phyloP scores from a whole-genome alignment of 2,329 filamentous ascomycete species.

The Xylariaceae sp. region DNA sequence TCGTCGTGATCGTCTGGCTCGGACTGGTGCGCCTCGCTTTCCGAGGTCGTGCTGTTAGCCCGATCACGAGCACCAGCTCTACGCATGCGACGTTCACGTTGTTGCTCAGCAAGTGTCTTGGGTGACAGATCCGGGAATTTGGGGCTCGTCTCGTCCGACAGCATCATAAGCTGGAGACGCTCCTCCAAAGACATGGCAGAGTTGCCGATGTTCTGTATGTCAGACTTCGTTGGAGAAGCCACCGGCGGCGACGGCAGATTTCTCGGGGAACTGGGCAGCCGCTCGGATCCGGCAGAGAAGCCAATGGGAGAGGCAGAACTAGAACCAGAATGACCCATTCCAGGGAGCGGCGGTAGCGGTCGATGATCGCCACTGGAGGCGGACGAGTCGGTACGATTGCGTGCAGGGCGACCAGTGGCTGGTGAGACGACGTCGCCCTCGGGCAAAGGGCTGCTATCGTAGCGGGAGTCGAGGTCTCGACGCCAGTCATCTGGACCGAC shows the following conservation, averaged over 20 bases:
- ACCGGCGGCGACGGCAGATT: conserved; percentile 69
- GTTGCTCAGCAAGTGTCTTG: conserved; percentile 58
- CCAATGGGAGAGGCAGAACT: conserved; percentile 56
- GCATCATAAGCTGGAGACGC: conserved; percentile 81
- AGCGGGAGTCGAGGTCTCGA: conserved; percentile 67
- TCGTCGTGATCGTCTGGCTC: conserved; percentile 40
- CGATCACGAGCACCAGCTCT: conserved; percentile 52
- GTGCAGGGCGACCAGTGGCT: conserved; percentile 47
- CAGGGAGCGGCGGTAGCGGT: conserved; percentile 81
- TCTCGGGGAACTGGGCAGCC: conserved; percentile 60
- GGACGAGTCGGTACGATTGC: conserved; percentile 64
- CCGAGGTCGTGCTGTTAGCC: conserved; percentile 38
- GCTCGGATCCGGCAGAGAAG: conserved; percentile 67
- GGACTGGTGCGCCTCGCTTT: conserved; percentile 38
- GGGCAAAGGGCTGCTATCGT: conserved; percentile 65
- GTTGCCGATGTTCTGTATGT: conserved; percentile 70
- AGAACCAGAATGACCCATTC: conserved; percentile 42
- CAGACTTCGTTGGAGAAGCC: conserved; percentile 58
- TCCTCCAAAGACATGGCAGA: conserved; percentile 81
- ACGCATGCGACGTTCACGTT: conserved; percentile 64
- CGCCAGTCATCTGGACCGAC: conserved; percentile 97
- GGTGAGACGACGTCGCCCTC: conserved; percentile 43
- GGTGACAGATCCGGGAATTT: conserved; percentile 25
- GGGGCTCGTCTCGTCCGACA: conserved; percentile 55
- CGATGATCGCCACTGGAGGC: conserved; percentile 76